Conservation (phyloP, 176 grass and related monocot species). For the Aegilops umbellulata region DNA sequence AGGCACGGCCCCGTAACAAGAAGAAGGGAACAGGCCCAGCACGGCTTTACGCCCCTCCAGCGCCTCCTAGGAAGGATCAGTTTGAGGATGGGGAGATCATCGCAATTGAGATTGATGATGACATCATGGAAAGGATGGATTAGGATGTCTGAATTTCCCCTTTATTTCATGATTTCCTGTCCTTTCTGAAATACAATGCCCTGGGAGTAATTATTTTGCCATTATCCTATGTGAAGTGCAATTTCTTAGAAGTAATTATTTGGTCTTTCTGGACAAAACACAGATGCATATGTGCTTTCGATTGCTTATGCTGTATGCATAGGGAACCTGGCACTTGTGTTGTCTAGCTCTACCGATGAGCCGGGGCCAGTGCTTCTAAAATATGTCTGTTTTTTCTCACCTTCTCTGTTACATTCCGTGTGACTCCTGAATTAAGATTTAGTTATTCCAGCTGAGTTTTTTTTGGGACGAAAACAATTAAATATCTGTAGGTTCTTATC, state of each 20-base stretch:
- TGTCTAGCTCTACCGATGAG: neutral
- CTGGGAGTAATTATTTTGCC: slow-evolving; percentile 21
- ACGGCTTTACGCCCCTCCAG: slow-evolving; percentile 42
- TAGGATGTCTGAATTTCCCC: slow-evolving; percentile 33
- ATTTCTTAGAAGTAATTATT: slow-evolving; percentile 17
- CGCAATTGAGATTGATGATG: slow-evolving; percentile 62
- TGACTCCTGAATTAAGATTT: neutral
- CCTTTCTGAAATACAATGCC: slow-evolving; percentile 1
- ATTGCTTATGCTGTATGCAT: neutral
- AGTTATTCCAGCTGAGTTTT: neutral
- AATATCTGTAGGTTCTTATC: neutral
- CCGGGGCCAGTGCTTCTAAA: neutral
- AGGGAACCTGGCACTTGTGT: neutral
- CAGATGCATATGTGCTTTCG: neutral
- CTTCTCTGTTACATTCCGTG: neutral
- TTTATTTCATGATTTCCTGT: neutral
- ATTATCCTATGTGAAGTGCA: slow-evolving; percentile 2
- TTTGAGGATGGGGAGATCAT: slow-evolving; percentile 66
- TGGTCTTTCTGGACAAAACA: neutral
- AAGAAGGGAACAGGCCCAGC: slow-evolving; percentile 72
- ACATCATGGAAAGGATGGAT: slow-evolving; percentile 56
- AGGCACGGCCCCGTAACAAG: slow-evolving; percentile 67
- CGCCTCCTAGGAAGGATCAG: slow-evolving; percentile 60
- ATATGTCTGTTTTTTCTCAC: neutral
- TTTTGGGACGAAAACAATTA: neutral